Percentiles rank a stretch among this genome's conserved stretches.
Evolutionary conservation across 345 rosid species (phyloP).

Genomic region (Sonneratia caseolaris): DNA sequence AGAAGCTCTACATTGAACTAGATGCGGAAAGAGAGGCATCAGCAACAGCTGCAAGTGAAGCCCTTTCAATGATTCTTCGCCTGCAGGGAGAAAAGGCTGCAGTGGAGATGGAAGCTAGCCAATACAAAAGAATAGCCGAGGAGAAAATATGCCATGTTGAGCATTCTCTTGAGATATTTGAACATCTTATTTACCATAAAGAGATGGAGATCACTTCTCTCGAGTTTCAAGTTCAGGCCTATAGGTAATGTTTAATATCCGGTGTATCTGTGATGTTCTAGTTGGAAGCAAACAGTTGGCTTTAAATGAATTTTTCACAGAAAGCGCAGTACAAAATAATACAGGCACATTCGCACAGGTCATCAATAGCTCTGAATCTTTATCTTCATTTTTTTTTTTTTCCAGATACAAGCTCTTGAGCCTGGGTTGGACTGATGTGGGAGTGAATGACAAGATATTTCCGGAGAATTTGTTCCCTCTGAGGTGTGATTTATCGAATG

Average conservation of each 20-base stretch:
- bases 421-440: conserved; percentile 56
- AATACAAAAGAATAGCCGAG: conserved; percentile 79
- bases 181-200: conserved; percentile 64
- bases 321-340: neutral
- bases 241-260: conserved; percentile 7
- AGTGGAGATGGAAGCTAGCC: conserved; percentile 74
- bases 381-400: neutral
- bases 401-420: conserved; percentile 47
- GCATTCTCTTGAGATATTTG: conserved; percentile 57
- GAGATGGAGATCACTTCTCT: conserved; percentile 86
- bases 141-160: conserved; percentile 74
- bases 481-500: conserved; percentile 18
- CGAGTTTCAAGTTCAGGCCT: conserved; percentile 74
- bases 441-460: conserved; percentile 27
- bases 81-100: conserved; percentile 79
- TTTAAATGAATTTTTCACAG: neutral
- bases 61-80: conserved; percentile 77
- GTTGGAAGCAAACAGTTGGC: neutral
- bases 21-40: conserved; percentile 89
- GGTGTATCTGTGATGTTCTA: neutral
- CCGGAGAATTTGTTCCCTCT: conserved; percentile 34
- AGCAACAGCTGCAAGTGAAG: conserved; percentile 62
- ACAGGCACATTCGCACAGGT: neutral
- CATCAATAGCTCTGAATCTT: neutral
- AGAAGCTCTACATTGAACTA: conserved; percentile 45